phyloP scores from a whole-genome alignment of 2,329 filamentous ascomycete species.

The Ceratocystis smalleyi region DNA sequence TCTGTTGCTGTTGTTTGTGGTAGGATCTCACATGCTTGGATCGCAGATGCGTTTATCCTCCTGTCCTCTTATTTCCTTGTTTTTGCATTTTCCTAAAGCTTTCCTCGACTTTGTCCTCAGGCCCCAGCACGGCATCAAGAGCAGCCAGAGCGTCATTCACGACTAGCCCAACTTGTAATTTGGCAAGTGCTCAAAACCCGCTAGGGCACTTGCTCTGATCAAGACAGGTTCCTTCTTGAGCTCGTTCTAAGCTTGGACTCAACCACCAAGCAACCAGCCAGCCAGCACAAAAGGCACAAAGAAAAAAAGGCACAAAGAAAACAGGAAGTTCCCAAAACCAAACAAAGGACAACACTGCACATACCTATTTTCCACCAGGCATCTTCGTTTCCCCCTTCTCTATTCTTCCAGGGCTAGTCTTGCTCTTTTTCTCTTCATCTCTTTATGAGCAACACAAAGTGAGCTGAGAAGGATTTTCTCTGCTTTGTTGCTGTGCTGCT shows the following conservation, averaged over 20 bases:
- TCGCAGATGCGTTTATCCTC: background rate
- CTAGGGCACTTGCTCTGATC: background rate
- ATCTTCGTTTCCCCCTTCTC: background rate
- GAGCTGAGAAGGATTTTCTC: background rate
- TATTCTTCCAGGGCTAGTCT: background rate
- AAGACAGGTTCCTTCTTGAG: constrained; percentile 3
- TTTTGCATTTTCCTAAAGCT: background rate
- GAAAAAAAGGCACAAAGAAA: background rate
- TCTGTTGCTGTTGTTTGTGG: background rate
- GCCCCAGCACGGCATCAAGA: background rate
- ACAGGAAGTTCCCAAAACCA: background rate
- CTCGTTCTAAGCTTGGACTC: constrained; percentile 3
- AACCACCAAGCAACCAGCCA: constrained; percentile 3
- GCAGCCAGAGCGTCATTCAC: background rate
- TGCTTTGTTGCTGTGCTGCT: too few relatives aligned
- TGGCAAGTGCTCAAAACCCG: background rate
- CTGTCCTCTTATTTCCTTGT: background rate
- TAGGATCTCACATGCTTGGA: constrained; percentile 3
- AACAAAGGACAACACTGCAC: background rate
- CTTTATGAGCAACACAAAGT: background rate
- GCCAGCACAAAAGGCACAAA: background rate
- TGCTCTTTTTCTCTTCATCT: background rate
- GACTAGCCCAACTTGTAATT: background rate
- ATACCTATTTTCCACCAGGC: background rate
- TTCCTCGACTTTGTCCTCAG: background rate